Base-by-base conservation (phyloP, 1,139 yeast species). In the Ashbya aceris region DNA sequence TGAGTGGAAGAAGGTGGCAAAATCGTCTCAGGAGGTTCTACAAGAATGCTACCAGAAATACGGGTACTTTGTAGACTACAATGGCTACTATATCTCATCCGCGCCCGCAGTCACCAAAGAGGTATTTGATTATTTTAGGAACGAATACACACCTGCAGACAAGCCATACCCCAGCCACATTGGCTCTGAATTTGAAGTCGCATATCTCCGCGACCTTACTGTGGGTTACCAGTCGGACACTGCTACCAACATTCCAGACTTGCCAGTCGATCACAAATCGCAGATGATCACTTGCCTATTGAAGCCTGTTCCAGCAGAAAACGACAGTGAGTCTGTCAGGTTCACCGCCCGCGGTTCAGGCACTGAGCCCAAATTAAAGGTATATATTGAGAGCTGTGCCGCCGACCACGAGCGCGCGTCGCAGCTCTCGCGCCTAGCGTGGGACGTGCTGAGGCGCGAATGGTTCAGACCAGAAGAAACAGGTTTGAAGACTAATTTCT, bases 281-380 rank as follows among this genome's bases (percentile, higher is more conserved):
- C 95, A 91, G 54, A 91, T 91, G 97, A 81, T 91, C 47, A 86
- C 96, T 0, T 82, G 74, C 1, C 39, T 39, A 10, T 60, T 56
- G 3, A 54, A 54, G n/a, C 60, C 55, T 8, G 13, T 29, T 29
- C 3, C 3, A 11, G 6, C 5, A 6, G 46, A 44, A 2, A 26
- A 40, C 4, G 53, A 27, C 3, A 20, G 36, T 10, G 34, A 12
- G 2, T 30, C 37, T 10, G 77, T 86, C 1, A 67, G 95, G 34
- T 81, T 89, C 58, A 89, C 97, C 0, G 79, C 85, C 40, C 71
- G 98, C 40, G 96, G 97, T 0, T 85, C 96, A 4, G 98, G 98
- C 8, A 91, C 98, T 0, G 98, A 91, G 59, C 97, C 97, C 3
- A 91, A 91, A 57, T 68, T 91, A 48, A 91, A 91, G 61, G 85